Evolutionary conservation across 202 grass and related monocot species (phyloP).

Genomic region (Hordeum pubiflorum): DNA sequence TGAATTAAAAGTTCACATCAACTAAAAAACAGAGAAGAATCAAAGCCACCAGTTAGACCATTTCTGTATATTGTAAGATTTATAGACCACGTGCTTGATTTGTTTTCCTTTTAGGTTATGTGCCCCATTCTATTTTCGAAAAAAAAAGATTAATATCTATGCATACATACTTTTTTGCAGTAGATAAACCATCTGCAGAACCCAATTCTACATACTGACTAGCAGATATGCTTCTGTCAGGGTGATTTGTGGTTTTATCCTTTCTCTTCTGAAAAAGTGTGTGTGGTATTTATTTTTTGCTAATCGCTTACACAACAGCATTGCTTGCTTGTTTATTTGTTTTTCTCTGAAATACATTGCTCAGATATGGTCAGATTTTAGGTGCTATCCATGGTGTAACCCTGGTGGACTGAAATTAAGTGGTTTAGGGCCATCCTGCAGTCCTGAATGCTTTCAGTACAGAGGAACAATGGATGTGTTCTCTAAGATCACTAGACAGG

Average conservation of each 20-base stretch:
- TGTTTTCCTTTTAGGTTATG: too few relatives aligned
- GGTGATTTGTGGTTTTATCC: background rate
- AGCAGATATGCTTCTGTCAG: background rate
- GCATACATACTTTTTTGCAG: background rate
- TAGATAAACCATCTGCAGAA: background rate
- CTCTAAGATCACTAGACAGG: conserved; percentile 72
- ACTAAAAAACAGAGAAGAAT: background rate
- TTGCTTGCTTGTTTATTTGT: conserved; percentile 13
- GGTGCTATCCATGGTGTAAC: conserved; percentile 73
- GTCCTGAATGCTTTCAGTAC: conserved; percentile 66
- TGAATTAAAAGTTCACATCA: background rate
- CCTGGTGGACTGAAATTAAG: conserved; percentile 35
- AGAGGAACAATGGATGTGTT: conserved; percentile 93
- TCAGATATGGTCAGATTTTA: conserved; percentile 90
- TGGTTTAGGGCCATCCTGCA: conserved; percentile 51
- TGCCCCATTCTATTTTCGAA: background rate
- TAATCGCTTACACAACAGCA: background rate
- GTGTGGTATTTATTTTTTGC: background rate
- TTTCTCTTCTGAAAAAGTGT: background rate
- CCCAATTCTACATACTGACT: background rate
- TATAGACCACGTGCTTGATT: background rate
- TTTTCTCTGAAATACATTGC: conserved; percentile 39
- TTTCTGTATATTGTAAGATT: background rate
- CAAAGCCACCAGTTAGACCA: background rate
- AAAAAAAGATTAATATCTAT: background rate